These are phyloP conservation scores for Metarhizium sp. DNA, from an alignment of 2,329 filamentous ascomycete species.

Conservation along the genomic window DNA sequence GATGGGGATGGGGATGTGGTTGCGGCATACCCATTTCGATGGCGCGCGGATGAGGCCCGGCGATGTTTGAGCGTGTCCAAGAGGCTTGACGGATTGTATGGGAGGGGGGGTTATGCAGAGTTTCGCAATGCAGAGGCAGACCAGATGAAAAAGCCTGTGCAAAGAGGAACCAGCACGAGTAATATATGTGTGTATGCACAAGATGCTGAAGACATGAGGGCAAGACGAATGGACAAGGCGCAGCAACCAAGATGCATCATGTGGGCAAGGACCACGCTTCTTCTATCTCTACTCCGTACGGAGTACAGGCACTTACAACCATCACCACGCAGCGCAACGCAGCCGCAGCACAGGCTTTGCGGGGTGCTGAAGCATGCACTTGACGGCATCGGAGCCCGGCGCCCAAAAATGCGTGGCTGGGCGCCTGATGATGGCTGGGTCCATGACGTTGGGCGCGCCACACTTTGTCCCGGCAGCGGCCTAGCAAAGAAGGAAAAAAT, in stretches of 20 bases:
- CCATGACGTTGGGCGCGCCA: background rate
- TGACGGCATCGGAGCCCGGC: background rate
- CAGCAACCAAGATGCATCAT: background rate
- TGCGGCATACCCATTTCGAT: slow-evolving; percentile 15
- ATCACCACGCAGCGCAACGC: too few relatives aligned
- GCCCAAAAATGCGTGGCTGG: background rate
- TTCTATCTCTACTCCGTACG: too few relatives aligned
- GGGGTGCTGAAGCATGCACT: too few relatives aligned
- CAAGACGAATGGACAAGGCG: background rate
- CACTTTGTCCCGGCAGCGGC: background rate
- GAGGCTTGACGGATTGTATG: background rate
- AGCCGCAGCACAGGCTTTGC: too few relatives aligned
- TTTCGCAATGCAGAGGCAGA: background rate
- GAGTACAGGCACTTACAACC: too few relatives aligned
- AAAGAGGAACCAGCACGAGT: background rate
- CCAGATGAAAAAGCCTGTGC: background rate
- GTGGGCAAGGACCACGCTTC: background rate
- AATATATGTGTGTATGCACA: background rate
- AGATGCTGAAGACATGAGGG: background rate
- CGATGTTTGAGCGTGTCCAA: too few relatives aligned
- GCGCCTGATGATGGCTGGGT: slow-evolving; percentile 1
- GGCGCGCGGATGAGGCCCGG: background rate
- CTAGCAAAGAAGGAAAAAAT: background rate
- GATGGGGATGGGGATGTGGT: slow-evolving; percentile 6
- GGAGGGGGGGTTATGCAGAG: background rate